A percentile compares a stretch with the other conserved stretches of the same genome.
phyloP scores from a whole-genome alignment of 352 stramenopile genomes.

The Globisporangium cystogenes region DNA sequence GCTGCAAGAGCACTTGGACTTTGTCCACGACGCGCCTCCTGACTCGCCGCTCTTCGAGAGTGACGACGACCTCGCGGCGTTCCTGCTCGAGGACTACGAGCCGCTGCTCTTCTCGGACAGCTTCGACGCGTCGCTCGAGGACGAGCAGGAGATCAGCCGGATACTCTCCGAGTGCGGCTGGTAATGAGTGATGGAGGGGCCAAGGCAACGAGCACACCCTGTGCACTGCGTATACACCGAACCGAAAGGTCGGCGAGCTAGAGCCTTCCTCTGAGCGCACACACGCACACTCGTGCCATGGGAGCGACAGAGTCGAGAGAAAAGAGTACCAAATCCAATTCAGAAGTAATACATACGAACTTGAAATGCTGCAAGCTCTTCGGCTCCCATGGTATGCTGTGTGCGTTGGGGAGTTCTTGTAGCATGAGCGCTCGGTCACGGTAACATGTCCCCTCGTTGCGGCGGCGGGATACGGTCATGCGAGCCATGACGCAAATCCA shows the following conservation, averaged over 20 bases:
- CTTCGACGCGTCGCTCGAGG: conserved; percentile 7
- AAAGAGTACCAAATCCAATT: background rate
- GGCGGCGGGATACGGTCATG: too few species aligned
- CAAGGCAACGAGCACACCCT: background rate
- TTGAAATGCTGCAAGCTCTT: too few species aligned
- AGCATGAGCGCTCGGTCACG: too few species aligned
- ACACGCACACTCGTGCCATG: background rate
- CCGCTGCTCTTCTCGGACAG: conserved; percentile 14
- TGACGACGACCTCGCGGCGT: conserved; percentile 11
- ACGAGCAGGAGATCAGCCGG: conserved; percentile 17
- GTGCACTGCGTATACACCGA: background rate
- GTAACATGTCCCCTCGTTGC: too few species aligned
- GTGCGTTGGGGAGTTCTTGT: too few species aligned
- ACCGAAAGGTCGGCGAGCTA: background rate
- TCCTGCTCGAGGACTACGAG: conserved; percentile 19
- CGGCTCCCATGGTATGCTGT: too few species aligned
- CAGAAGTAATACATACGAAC: background rate
- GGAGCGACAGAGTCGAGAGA: background rate
- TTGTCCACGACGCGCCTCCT: conserved; percentile 5
- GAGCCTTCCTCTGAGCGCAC: background rate
- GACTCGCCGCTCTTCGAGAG: conserved; percentile 13
- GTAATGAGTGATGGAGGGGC: conserved; percentile 1
- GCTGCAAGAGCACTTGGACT: conserved; percentile 15
- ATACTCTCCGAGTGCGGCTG: conserved; percentile 16
- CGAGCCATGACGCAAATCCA: too few species aligned